These are phyloP conservation scores for Polyporus tsugae DNA, from an alignment of 1,284 basidiomycete genomes.

Conservation along the genomic window DNA sequence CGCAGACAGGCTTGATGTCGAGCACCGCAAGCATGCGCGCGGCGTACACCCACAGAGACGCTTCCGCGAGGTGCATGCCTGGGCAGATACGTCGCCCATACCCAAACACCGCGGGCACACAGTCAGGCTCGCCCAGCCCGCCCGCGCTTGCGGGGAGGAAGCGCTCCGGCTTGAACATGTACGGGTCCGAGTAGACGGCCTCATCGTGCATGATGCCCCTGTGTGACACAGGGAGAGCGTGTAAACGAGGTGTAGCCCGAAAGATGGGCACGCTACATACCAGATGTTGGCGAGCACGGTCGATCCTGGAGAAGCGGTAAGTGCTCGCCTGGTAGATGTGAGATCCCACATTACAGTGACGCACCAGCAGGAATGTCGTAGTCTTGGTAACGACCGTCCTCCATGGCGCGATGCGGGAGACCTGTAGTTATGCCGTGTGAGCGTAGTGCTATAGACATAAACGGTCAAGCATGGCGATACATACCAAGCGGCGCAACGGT, in stretches of 20 bases:
- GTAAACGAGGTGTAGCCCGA: no score
- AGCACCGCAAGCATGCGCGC: slow-evolving; percentile 41
- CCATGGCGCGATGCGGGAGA: slow-evolving; percentile 11
- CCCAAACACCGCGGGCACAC: slow-evolving; percentile 38
- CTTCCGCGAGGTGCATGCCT: slow-evolving; percentile 43
- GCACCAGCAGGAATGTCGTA: slow-evolving; percentile 48
- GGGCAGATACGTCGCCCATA: slow-evolving; percentile 26
- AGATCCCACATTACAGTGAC: background rate
- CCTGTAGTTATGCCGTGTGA: background rate
- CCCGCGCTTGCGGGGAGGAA: slow-evolving; percentile 36
- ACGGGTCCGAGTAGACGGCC: slow-evolving; percentile 42
- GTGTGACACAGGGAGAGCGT: no score
- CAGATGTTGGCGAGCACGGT: background rate
- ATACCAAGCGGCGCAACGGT: slow-evolving; percentile 21
- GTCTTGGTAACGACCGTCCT: slow-evolving; percentile 49
- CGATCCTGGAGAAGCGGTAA: background rate
- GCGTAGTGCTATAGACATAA: background rate
- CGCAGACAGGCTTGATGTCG: slow-evolving; percentile 44
- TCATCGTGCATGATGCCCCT: slow-evolving; percentile 55
- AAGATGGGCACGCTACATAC: slow-evolving; percentile 42
- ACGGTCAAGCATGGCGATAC: background rate
- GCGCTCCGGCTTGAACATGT: slow-evolving; percentile 50
- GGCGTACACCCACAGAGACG: slow-evolving; percentile 25
- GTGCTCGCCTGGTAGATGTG: background rate
- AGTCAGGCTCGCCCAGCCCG: slow-evolving; percentile 31